These are phyloP conservation scores for Aspergillus egyptiacus DNA, from an alignment of 495 filamentous ascomycete genomes.

Conservation along the genomic window DNA sequence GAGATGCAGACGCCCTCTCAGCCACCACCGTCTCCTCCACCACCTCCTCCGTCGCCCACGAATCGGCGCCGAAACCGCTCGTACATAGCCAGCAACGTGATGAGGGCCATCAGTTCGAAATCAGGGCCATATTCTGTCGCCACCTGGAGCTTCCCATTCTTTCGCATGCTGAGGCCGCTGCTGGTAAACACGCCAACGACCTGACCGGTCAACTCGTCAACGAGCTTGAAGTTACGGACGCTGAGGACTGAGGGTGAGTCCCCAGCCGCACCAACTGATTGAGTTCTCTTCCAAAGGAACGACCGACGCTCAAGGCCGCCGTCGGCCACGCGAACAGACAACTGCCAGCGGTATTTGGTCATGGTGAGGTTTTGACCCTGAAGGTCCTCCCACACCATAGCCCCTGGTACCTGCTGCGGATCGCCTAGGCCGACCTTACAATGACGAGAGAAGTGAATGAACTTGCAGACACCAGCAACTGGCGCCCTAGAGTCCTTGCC, in stretches of 20 bases:
- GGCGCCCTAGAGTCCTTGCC: slow-evolving; percentile 23
- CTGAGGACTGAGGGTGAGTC: slow-evolving; percentile 8
- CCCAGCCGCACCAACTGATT: slow-evolving; percentile 19
- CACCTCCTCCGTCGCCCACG: slow-evolving; percentile 3
- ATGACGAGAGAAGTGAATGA: slow-evolving; percentile 31
- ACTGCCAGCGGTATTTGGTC: slow-evolving; percentile 25
- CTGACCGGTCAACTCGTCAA: slow-evolving; percentile 22
- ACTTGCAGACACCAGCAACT: slow-evolving; percentile 28
- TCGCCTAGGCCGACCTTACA: slow-evolving; percentile 30
- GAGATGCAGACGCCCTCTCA: neutral
- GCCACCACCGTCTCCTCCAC: slow-evolving; percentile 13
- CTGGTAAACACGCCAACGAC: slow-evolving; percentile 29
- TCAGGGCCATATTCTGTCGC: slow-evolving; percentile 15
- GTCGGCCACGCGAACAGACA: slow-evolving; percentile 9
- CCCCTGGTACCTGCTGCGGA: slow-evolving; percentile 12
- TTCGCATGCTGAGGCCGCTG: slow-evolving; percentile 14
- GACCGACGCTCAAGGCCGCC: slow-evolving; percentile 10
- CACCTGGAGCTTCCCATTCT: slow-evolving; percentile 23
- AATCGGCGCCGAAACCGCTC: slow-evolving; percentile 19
- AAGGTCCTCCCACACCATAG: slow-evolving; percentile 25
- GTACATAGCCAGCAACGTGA: slow-evolving; percentile 20
- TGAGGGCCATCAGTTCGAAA: slow-evolving; percentile 22
- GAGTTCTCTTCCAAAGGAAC: slow-evolving; percentile 34
- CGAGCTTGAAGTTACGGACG: slow-evolving; percentile 25
- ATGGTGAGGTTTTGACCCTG: slow-evolving; percentile 17